Conservation (phyloP, 106 monocot genomes). For the Dioscorea zingiberensis region DNA sequence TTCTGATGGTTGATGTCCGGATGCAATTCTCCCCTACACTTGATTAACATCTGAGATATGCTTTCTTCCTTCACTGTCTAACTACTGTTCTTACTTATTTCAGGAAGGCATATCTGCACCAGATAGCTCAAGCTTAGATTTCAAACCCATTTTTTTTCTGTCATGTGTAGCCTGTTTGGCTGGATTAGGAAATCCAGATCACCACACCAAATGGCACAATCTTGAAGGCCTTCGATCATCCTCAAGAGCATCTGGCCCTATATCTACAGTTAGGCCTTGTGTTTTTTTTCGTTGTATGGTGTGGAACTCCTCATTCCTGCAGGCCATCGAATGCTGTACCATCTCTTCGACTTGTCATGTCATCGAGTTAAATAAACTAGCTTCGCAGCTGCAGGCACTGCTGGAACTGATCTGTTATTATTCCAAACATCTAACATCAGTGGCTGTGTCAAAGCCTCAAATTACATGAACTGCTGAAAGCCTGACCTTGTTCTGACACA, state of each 20-base stretch:
- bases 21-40: background rate
- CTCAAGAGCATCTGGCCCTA: too few species aligned
- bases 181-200: too few species aligned
- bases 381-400: background rate
- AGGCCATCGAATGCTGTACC: too few species aligned
- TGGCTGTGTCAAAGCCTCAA: background rate
- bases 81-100: background rate
- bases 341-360: too few species aligned
- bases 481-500: background rate
- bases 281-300: background rate
- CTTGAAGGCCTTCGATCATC: too few species aligned
- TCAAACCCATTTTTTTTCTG: background rate
- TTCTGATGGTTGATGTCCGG: too few species aligned
- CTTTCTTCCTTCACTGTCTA: background rate
- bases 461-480: background rate
- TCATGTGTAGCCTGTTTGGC: background rate
- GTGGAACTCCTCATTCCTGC: background rate
- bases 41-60: background rate
- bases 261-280: background rate
- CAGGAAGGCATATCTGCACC: background rate
- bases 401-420: background rate
- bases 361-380: background rate
- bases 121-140: background rate
- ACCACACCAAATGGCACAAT: too few species aligned
- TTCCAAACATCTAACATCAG: background rate